These are phyloP conservation scores for Euphorbia pulcherrima DNA, from an alignment of 345 rosid species.

Conservation along the genomic window DNA sequence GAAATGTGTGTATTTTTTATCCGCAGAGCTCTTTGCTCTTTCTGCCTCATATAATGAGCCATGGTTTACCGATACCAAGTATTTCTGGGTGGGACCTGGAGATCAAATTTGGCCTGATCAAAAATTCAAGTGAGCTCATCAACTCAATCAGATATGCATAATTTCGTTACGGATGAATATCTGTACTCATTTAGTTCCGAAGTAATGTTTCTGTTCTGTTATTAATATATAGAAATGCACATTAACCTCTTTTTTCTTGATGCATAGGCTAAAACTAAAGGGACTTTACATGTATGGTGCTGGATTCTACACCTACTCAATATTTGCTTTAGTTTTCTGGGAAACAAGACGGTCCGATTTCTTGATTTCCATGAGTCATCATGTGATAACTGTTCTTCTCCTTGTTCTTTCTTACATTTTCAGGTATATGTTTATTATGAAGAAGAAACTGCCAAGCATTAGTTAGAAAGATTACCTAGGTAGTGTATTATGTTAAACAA, in stretches of 20 bases:
- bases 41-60: slow-evolving; percentile 74
- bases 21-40: slow-evolving; percentile 76
- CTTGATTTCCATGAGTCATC: slow-evolving; percentile 70
- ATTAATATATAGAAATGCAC: background rate
- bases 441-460: background rate
- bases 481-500: background rate
- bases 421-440: slow-evolving; percentile 45
- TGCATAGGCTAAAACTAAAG: slow-evolving; percentile 61
- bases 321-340: slow-evolving; percentile 79
- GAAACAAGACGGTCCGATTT: slow-evolving; percentile 79
- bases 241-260: slow-evolving; percentile 14
- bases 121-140: slow-evolving; percentile 48
- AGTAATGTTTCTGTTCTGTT: background rate
- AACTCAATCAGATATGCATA: background rate
- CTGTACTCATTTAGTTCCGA: background rate
- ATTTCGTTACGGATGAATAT: background rate
- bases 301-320: slow-evolving; percentile 75
- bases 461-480: background rate
- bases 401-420: slow-evolving; percentile 56
- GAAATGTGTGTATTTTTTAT: slow-evolving; percentile 81
- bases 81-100: slow-evolving; percentile 93
- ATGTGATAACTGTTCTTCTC: slow-evolving; percentile 51
- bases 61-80: slow-evolving; percentile 73
- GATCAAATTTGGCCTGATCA: slow-evolving; percentile 95
- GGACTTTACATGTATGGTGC: slow-evolving; percentile 62